phyloP scores from a whole-genome alignment of 441 rosid genomes.

The Gossypium laxum region DNA sequence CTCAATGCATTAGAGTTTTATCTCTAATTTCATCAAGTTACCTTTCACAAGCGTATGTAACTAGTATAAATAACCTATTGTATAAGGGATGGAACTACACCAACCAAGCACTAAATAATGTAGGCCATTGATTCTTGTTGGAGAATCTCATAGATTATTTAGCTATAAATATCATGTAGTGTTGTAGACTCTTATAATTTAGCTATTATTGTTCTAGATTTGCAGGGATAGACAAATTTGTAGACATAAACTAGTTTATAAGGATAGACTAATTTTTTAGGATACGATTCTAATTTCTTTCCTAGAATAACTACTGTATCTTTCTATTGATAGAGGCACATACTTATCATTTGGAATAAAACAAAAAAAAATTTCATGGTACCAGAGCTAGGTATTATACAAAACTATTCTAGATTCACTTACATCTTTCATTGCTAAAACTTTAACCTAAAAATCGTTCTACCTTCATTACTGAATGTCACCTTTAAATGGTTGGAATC shows the following conservation, averaged over 20 bases:
- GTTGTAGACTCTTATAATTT: background rate
- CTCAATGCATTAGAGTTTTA: no score
- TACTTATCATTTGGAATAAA: background rate
- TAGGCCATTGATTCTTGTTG: background rate
- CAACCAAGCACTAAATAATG: background rate
- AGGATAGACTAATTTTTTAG: background rate
- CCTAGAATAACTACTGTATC: background rate
- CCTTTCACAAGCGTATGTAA: no score
- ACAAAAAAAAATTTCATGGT: background rate
- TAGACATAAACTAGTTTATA: background rate
- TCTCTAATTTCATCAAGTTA: no score
- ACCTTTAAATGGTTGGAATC: background rate
- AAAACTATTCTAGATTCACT: background rate
- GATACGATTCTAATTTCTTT: background rate
- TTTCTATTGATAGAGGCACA: background rate
- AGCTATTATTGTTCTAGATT: background rate
- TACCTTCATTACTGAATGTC: background rate
- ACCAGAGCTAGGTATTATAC: background rate
- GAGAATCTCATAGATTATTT: background rate
- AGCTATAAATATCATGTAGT: background rate
- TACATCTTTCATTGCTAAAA: background rate
- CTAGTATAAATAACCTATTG: background rate
- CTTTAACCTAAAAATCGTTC: background rate
- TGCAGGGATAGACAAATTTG: background rate
- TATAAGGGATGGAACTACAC: background rate